Percentiles rank a stretch among this genome's conserved stretches.
phyloP scores from a whole-genome alignment of 805 yeast species.

The Blastobotrys peoriensis region DNA sequence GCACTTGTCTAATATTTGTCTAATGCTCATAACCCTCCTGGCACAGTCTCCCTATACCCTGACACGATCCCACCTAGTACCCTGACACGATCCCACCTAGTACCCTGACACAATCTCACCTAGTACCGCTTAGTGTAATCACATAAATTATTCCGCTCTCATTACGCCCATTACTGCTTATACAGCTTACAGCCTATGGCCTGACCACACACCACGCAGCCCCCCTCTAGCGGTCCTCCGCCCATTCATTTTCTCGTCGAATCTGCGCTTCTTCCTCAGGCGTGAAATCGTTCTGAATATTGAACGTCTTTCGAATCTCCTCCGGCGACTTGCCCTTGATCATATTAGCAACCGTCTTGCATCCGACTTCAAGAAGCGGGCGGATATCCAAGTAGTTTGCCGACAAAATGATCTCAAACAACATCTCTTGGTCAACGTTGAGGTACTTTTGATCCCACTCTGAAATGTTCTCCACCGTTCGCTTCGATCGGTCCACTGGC shows the following conservation, averaged over 20 bases:
- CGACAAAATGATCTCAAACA: slow-evolving; percentile 42
- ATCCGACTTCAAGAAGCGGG: slow-evolving; percentile 41
- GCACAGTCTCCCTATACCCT: too few relatives aligned
- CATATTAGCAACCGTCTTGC: slow-evolving; percentile 46
- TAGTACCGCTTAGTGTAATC: too few relatives aligned
- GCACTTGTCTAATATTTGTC: too few relatives aligned
- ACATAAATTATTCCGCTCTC: too few relatives aligned
- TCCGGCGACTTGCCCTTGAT: slow-evolving; percentile 42
- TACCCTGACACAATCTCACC: too few relatives aligned
- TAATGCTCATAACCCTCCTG: too few relatives aligned
- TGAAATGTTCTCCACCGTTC: slow-evolving; percentile 77
- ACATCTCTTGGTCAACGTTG: slow-evolving; percentile 73
- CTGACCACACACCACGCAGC: too few relatives aligned
- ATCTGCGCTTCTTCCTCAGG: slow-evolving; percentile 45
- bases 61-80: too few relatives aligned
- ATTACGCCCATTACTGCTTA: too few relatives aligned
- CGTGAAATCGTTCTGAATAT: slow-evolving; percentile 40
- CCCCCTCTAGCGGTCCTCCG: slow-evolving; percentile 31
- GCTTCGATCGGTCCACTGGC: slow-evolving; percentile 56
- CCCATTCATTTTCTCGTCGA: slow-evolving; percentile 43
- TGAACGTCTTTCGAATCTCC: slow-evolving; percentile 41
- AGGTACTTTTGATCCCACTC: slow-evolving; percentile 95
- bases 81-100: too few relatives aligned
- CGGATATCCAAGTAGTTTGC: slow-evolving; percentile 43
- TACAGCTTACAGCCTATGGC: too few relatives aligned